phyloP scores from a whole-genome alignment of 768 basidiomycete species.

The Phylloporus arenicola region DNA sequence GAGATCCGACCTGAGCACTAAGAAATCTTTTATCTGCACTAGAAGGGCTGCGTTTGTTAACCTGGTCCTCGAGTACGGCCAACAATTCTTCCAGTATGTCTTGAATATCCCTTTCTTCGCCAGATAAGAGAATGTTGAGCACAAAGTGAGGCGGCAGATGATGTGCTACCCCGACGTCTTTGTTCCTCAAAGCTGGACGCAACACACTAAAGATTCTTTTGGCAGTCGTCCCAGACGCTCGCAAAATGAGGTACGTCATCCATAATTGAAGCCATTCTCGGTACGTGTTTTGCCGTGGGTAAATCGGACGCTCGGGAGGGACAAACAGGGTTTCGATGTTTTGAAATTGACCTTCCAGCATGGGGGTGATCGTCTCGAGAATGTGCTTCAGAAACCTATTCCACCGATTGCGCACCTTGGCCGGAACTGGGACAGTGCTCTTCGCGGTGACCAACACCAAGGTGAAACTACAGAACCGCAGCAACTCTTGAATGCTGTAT shows the following conservation, averaged over 20 bases:
- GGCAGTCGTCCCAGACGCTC: conserved; percentile 53
- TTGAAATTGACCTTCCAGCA: conserved; percentile 69
- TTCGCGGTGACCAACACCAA: conserved; percentile 62
- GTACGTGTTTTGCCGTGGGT: conserved; percentile 68
- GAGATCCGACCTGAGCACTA: conserved; percentile 77
- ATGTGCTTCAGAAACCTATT: conserved; percentile 73
- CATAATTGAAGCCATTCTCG: conserved; percentile 94
- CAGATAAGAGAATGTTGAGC: conserved; percentile 77
- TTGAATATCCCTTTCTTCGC: conserved; percentile 52
- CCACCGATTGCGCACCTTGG: conserved; percentile 76
- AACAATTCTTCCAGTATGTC: conserved; percentile 73
- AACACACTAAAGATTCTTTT: conserved; percentile 73
- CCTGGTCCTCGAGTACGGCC: conserved; percentile 82
- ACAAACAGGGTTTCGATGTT: conserved; percentile 40
- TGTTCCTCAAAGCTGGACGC: conserved; percentile 69
- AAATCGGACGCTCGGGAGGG: conserved; percentile 63
- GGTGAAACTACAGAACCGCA: conserved; percentile 82
- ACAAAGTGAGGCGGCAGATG: conserved; percentile 89
- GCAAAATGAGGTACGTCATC: conserved; percentile 75
- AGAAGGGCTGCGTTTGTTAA: conserved; percentile 52
- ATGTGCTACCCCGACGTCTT: conserved; percentile 92
- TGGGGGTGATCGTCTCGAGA: conserved; percentile 77
- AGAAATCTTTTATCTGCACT: conserved; percentile 77
- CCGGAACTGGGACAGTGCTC: conserved; percentile 44
- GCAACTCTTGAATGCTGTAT: conserved; percentile 86